Conservation (phyloP, 2,329 filamentous ascomycete species). For the Ploettnerulaceae sp. region DNA sequence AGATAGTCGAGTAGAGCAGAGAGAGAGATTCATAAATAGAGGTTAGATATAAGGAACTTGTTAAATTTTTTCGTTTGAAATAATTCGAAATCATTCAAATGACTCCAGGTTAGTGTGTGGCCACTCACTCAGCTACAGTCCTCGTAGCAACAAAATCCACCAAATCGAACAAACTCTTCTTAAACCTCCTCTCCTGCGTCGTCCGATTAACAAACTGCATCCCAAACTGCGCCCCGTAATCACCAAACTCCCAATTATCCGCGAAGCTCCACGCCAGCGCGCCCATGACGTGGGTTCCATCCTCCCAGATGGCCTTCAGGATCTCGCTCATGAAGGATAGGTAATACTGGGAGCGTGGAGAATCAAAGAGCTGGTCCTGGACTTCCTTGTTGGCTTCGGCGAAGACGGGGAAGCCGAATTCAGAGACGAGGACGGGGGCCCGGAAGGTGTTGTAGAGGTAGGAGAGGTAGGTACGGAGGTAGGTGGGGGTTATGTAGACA, state of each 20-base stretch:
- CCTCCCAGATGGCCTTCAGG: constrained; percentile 42
- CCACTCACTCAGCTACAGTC: neutral
- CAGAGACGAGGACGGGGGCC: constrained; percentile 41
- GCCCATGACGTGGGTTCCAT: constrained; percentile 42
- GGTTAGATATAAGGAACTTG: no score
- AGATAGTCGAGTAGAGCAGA: no score
- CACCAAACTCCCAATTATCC: constrained; percentile 36
- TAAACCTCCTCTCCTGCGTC: constrained; percentile 39
- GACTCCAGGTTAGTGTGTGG: no score
- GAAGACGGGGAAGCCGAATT: constrained; percentile 55
- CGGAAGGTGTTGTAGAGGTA: constrained; percentile 57
- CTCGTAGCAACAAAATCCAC: constrained; percentile 40
- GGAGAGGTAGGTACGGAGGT: constrained; percentile 50
- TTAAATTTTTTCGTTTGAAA: no score
- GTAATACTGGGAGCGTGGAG: constrained; percentile 42
- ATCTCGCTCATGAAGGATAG: constrained; percentile 41
- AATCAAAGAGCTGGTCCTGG: constrained; percentile 42
- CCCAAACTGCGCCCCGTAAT: constrained; percentile 38
- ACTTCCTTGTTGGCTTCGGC: constrained; percentile 41
- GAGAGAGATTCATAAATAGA: no score
- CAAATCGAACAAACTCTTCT: constrained; percentile 46
- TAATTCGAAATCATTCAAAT: no score
- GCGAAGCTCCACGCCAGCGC: constrained; percentile 42
- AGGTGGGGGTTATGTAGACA: constrained; percentile 54
- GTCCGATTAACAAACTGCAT: constrained; percentile 44